Conservation (phyloP, 2,329 filamentous ascomycete species). For the Colletotrichum musicola region DNA sequence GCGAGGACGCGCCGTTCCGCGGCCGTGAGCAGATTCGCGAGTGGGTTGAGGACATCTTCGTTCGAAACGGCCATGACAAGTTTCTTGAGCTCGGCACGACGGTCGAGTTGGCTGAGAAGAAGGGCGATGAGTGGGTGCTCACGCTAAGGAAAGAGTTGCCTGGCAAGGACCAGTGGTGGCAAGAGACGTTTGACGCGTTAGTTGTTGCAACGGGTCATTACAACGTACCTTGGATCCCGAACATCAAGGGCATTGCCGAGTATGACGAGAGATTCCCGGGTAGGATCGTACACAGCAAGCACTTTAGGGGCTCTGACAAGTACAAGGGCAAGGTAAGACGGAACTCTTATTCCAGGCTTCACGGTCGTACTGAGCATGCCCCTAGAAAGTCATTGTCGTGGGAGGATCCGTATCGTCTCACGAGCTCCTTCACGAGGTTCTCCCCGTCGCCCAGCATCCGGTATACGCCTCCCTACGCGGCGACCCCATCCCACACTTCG, state of each 20-base stretch:
- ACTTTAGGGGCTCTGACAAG: slow-evolving; percentile 49
- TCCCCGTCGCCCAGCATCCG: slow-evolving; percentile 58
- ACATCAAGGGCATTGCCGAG: slow-evolving; percentile 55
- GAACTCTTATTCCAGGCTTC: too few species aligned
- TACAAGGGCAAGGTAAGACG: slow-evolving; percentile 42
- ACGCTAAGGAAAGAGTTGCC: slow-evolving; percentile 59
- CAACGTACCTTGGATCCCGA: slow-evolving; percentile 54
- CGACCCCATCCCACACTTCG: slow-evolving; percentile 64
- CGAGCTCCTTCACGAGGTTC: slow-evolving; percentile 67
- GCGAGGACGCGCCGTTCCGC: slow-evolving; percentile 65
- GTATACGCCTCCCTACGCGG: slow-evolving; percentile 62
- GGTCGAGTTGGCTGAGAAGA: slow-evolving; percentile 65
- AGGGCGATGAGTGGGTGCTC: slow-evolving; percentile 59
- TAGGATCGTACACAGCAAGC: slow-evolving; percentile 55
- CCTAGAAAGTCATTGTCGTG: slow-evolving; percentile 65
- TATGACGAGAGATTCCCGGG: slow-evolving; percentile 53
- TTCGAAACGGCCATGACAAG: slow-evolving; percentile 44
- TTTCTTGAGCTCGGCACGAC: slow-evolving; percentile 65
- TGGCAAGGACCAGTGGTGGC: slow-evolving; percentile 55
- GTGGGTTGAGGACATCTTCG: slow-evolving; percentile 60
- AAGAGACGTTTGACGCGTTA: slow-evolving; percentile 55
- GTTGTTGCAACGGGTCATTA: slow-evolving; percentile 58
- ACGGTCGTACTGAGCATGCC: not conserved
- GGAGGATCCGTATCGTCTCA: slow-evolving; percentile 70
- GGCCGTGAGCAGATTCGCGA: slow-evolving; percentile 67